Conservation (phyloP, 2,329 filamentous ascomycete genomes). For the Cercospora sojina region DNA sequence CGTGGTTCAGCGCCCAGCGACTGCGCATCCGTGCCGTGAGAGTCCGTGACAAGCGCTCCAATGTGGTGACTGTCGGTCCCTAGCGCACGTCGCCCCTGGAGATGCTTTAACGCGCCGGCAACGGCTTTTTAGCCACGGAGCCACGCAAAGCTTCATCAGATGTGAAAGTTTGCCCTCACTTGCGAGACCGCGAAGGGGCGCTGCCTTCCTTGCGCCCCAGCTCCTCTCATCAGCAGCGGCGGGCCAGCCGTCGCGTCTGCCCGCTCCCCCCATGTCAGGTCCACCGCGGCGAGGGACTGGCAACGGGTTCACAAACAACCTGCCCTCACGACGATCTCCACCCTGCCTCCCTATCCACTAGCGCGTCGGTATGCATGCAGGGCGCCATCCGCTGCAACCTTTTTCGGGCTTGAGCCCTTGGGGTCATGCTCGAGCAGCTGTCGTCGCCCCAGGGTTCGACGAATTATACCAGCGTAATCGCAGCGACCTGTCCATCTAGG, state of each 20-base stretch:
- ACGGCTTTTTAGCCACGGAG: neutral
- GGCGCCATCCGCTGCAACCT: neutral
- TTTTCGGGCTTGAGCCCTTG: neutral
- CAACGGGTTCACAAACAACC: conserved; percentile 7
- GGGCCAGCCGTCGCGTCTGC: neutral
- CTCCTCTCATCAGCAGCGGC: neutral
- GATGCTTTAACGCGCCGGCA: neutral
- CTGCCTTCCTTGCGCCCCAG: neutral
- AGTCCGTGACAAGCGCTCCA: neutral
- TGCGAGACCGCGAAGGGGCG: neutral
- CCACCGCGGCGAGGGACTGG: neutral
- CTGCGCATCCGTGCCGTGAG: neutral
- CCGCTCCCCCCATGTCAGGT: neutral
- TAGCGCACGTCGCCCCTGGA: conserved; percentile 5
- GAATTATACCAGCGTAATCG: neutral
- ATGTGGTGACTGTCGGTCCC: neutral
- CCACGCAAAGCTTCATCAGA: neutral
- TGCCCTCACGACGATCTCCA: conserved; percentile 5
- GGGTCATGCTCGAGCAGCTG: neutral
- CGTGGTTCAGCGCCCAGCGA: neutral
- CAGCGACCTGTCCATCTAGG: neutral
- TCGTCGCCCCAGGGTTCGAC: neutral
- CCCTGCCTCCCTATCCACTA: conserved; percentile 4
- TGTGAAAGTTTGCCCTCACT: neutral
- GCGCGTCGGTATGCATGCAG: conserved; percentile 1